Evolutionary conservation across 805 yeast species (phyloP), one percentile per base, ranked within the genome.

Genomic region (Pichia pseudocactophila): DNA sequence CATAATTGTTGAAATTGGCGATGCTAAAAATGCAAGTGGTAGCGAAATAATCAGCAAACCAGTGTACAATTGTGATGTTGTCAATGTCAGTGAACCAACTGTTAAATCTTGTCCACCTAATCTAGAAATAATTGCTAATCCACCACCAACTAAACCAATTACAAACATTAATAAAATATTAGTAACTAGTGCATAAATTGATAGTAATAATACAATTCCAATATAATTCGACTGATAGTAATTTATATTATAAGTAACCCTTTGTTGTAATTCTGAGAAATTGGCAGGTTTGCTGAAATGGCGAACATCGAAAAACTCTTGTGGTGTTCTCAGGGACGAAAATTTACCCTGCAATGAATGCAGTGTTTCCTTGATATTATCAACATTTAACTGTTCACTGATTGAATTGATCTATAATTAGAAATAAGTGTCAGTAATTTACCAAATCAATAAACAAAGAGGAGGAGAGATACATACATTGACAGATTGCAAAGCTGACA

Each of bases 301-400:
- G 63, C 88, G 83, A 57, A 84, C 65, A 61, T 92, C 97, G 58
- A 92, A 86, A 60, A 92, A 92, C 61, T 92, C 98, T 63, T 82
- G 92, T 34, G 94, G 89, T 30, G 97, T 86, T 58, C 84, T 81
- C 47, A 92, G 63, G 54, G 83, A 76, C 37, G 92, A 64, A 48
- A 88, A 68, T 49, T 80, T 75, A 31, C 71, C 56, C 57, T 82
- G 86, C 39, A 90, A 52, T 3, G 78, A 53, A 26, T 63, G 65
- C 18, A 77, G 44, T 40, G 46, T 47, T 22, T 68, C 68, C 47
- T 64, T 66, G 20, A 74, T 49, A 49, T 70, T 66, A 15, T 74
- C 84, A 19, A 74, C 46, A 51, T 66, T 73, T 48, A 78, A 55
- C 43, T 70, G 59, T 37, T 76, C 79, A 30, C 73, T 48, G 30